Conservation (phyloP, 345 rosid species). For the Camelina hispida region DNA sequence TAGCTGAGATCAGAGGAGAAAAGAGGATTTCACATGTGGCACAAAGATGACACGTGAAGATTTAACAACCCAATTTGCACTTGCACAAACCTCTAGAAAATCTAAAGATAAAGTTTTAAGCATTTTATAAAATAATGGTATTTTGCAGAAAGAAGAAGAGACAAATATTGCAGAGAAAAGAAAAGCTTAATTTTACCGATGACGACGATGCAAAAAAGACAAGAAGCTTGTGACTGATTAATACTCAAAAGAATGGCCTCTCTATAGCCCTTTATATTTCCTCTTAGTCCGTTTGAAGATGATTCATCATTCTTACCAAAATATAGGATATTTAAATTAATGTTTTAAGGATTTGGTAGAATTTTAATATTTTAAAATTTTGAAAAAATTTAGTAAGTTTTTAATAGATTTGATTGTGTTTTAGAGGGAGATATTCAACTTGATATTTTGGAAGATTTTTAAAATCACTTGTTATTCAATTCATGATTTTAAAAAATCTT, state of each 20-base stretch:
- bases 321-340: too few species aligned
- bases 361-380: too few species aligned
- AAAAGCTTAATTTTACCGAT: conserved; percentile 24
- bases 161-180: background rate
- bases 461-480: too few species aligned
- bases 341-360: too few species aligned
- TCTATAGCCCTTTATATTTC: background rate
- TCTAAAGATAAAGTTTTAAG: conserved; percentile 14
- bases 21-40: conserved; percentile 19
- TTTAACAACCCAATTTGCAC: conserved; percentile 28
- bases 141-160: conserved; percentile 29
- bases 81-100: conserved; percentile 33
- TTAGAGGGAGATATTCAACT: too few species aligned
- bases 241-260: background rate
- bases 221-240: conserved; percentile 10
- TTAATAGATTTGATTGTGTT: too few species aligned
- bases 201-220: conserved; percentile 30
- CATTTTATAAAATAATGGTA: background rate
- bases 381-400: too few species aligned
- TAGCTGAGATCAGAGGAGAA: conserved; percentile 39
- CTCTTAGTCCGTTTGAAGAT: too few species aligned
- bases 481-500: too few species aligned
- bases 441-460: too few species aligned
- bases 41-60: conserved; percentile 43
- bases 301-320: conserved; percentile 1